Conservation (phyloP, 148 eudicot genomes). For the Polygonum aviculare region DNA sequence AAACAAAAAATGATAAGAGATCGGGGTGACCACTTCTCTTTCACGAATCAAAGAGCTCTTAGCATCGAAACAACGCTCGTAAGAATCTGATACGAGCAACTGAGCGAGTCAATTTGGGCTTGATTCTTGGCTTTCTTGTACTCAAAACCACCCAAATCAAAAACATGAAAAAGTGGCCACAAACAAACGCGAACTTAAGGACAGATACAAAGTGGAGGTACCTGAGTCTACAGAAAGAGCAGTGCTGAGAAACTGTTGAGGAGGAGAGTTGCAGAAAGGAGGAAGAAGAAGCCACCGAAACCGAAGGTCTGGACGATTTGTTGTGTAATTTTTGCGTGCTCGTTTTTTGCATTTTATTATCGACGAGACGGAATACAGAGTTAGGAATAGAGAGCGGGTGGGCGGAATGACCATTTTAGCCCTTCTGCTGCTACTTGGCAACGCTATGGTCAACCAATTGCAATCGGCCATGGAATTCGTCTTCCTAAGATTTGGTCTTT, state of each 20-base stretch:
- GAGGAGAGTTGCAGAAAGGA: not conserved
- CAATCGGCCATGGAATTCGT: slow-evolving; percentile 2
- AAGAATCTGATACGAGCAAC: not conserved
- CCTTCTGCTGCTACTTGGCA: not conserved
- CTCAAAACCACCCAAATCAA: not conserved
- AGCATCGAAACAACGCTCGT: not conserved
- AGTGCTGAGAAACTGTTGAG: not conserved
- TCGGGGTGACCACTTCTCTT: not conserved
- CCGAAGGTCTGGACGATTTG: not conserved
- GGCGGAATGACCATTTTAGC: not conserved
- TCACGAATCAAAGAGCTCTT: not conserved
- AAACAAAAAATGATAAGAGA: not conserved
- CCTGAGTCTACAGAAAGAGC: not conserved
- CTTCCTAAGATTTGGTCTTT: not conserved
- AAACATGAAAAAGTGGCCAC: not conserved
- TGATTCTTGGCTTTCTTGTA: slow-evolving; percentile 5
- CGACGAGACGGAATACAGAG: too few relatives aligned
- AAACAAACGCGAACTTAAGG: not conserved
- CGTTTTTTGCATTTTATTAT: not conserved
- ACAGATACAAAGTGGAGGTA: not conserved
- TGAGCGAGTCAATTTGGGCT: not conserved
- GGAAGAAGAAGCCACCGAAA: not conserved
- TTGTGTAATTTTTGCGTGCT: not conserved
- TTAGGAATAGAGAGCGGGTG: not conserved
- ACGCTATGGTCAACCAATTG: not conserved